These are phyloP conservation scores for Handroanthus guayacan DNA, from an alignment of 257 asterid genomes.

Conservation along the genomic window DNA sequence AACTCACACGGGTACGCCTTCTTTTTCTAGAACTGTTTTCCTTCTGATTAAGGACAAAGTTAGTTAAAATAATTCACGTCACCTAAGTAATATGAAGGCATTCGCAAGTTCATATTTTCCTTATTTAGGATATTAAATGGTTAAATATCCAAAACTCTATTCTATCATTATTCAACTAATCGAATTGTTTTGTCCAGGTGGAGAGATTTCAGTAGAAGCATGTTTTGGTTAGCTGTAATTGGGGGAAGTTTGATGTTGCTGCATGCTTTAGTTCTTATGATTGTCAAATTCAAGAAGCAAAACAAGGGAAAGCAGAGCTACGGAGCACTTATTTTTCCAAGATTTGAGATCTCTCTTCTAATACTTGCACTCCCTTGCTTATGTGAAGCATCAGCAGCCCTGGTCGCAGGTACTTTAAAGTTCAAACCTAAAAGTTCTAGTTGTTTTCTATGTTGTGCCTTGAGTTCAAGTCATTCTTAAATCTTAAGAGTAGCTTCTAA, in stretches of 20 bases:
- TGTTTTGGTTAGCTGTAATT: conserved; percentile 85
- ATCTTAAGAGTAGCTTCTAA: not conserved
- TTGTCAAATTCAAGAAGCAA: conserved; percentile 55
- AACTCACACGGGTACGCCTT: conserved; percentile 68
- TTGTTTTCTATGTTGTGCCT: not conserved
- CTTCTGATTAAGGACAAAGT: not conserved
- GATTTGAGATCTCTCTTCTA: conserved; percentile 81
- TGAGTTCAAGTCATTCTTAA: too few relatives aligned
- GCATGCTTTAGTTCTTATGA: conserved; percentile 58
- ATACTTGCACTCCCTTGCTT: conserved; percentile 81
- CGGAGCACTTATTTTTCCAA: conserved; percentile 75
- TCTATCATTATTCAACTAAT: not conserved
- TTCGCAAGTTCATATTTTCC: not conserved
- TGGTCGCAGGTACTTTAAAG: conserved; percentile 64
- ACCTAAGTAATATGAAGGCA: not conserved
- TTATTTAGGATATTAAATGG: not conserved
- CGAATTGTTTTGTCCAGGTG: conserved; percentile 56
- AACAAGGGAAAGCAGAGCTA: conserved; percentile 59
- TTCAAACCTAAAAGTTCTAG: not conserved
- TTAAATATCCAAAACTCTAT: not conserved
- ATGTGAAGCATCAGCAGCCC: conserved; percentile 72
- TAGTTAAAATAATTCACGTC: not conserved
- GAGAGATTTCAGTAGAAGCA: conserved; percentile 86
- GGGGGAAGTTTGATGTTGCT: conserved; percentile 61
- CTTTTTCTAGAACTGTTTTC: too few relatives aligned